Conservation (phyloP, 805 yeast genomes). For the Candida ortonii region DNA sequence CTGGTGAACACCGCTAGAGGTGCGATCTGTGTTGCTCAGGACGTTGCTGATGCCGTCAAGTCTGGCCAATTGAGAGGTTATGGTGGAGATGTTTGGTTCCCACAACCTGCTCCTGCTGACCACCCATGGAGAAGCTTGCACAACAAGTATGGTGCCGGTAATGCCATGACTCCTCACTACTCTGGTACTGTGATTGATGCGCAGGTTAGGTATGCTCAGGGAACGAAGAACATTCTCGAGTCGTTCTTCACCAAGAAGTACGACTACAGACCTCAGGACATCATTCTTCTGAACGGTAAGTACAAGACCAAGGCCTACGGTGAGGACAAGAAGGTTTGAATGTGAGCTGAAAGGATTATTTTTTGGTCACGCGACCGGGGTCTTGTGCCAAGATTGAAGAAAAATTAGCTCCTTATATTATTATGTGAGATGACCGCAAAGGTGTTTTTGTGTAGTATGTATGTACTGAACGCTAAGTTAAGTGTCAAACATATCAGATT, state of each 20-base stretch:
- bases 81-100: constrained; percentile 84
- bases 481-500: too few species aligned
- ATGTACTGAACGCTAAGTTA: too few species aligned
- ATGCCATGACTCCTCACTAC: constrained; percentile 83
- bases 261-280: constrained; percentile 74
- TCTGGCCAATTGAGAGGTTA: constrained; percentile 72
- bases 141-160: constrained; percentile 68
- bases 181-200: constrained; percentile 82
- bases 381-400: too few species aligned
- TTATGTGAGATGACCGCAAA: too few species aligned
- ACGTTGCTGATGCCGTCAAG: constrained; percentile 69
- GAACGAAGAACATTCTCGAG: constrained; percentile 62
- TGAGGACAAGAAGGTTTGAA: constrained; percentile 35
- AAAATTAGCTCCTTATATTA: too few species aligned
- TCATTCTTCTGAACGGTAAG: constrained; percentile 67
- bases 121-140: constrained; percentile 76
- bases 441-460: too few species aligned
- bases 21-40: constrained; percentile 70
- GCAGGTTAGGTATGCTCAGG: constrained; percentile 68
- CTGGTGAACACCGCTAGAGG: constrained; percentile 81
- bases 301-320: constrained; percentile 78
- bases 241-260: constrained; percentile 58
- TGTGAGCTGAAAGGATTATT: not conserved
- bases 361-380: too few species aligned
- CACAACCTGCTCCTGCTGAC: constrained; percentile 77